A percentile compares a stretch with the other conserved stretches of the same genome.
Evolutionary conservation across 1,139 yeast genomes (phyloP).

Genomic region (Nakaseomyces sp.): DNA sequence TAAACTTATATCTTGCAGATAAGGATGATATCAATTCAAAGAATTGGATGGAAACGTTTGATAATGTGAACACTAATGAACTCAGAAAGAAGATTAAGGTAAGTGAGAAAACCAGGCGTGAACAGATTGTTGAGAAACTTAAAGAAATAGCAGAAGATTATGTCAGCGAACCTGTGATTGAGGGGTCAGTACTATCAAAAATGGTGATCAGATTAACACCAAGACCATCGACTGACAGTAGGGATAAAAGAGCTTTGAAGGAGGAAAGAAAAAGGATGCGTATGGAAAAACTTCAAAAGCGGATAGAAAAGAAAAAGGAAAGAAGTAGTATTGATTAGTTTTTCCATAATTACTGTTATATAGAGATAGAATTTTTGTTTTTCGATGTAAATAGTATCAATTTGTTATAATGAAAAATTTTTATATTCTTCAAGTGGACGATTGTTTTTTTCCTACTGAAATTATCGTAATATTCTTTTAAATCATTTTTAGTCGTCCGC

Average conservation of each 20-base stretch:
- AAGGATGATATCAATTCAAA: conserved; percentile 19
- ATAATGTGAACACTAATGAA: conserved; percentile 3
- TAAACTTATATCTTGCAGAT: conserved; percentile 34
- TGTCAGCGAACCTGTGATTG: conserved; percentile 27
- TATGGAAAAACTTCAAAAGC: conserved; percentile 22
- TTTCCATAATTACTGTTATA: background rate
- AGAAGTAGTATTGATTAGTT: conserved; percentile 1
- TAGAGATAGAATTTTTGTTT: background rate
- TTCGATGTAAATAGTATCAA: background rate
- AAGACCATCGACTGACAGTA: conserved; percentile 16
- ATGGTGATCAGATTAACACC: conserved; percentile 28
- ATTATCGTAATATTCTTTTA: no score
- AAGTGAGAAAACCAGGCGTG: conserved; percentile 18
- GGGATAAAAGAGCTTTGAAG: conserved; percentile 16
- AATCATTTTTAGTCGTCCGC: background rate
- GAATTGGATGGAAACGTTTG: conserved; percentile 24
- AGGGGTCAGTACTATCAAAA: conserved; percentile 29
- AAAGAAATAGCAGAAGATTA: conserved; percentile 30
- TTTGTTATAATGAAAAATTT: background rate
- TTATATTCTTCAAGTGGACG: no score
- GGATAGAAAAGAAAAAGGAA: conserved; percentile 19
- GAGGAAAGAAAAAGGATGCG: conserved; percentile 26
- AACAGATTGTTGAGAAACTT: conserved; percentile 30
- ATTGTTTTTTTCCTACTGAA: no score
- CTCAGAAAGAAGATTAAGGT: background rate